Conservation (phyloP, 2,329 filamentous ascomycete species). For the Penicillium sp. region DNA sequence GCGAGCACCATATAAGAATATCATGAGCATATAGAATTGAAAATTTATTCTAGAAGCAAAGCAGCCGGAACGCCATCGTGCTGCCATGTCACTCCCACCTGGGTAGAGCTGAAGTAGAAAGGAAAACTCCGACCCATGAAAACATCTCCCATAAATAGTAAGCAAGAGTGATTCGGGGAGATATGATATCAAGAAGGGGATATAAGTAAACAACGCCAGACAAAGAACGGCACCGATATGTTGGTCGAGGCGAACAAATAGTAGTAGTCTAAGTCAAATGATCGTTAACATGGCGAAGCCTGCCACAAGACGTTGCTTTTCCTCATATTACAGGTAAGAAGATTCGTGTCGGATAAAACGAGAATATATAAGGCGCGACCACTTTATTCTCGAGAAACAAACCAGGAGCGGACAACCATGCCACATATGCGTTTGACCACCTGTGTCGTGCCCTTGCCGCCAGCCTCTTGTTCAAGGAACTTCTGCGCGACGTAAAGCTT, state of each 20-base stretch:
- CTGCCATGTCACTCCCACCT: slow-evolving; percentile 25
- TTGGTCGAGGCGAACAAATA: slow-evolving; percentile 12
- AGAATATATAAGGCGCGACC: slow-evolving; percentile 12
- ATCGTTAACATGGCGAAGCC: slow-evolving; percentile 22
- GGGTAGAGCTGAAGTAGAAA: slow-evolving; percentile 20
- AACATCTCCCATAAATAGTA: slow-evolving; percentile 17
- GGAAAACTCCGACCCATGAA: slow-evolving; percentile 29
- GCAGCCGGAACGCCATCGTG: slow-evolving; percentile 31
- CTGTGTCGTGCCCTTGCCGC: slow-evolving; percentile 73
- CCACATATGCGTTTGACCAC: slow-evolving; percentile 73
- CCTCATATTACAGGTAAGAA: slow-evolving; percentile 28
- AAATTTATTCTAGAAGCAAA: slow-evolving; percentile 16
- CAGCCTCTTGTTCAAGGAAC: slow-evolving; percentile 70
- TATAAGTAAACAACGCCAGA: slow-evolving; percentile 18
- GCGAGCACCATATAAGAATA: not conserved
- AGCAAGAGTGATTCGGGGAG: slow-evolving; percentile 19
- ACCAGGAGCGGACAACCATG: slow-evolving; percentile 66
- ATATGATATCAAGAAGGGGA: slow-evolving; percentile 14
- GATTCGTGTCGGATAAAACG: slow-evolving; percentile 14
- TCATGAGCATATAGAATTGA: slow-evolving; percentile 11
- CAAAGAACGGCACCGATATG: slow-evolving; percentile 16
- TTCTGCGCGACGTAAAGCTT: slow-evolving; percentile 72
- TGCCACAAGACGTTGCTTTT: slow-evolving; percentile 25
- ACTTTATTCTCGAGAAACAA: slow-evolving; percentile 44
- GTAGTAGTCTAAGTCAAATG: slow-evolving; percentile 24